Percentiles rank a stretch among this genome's conserved stretches.
phyloP scores from a whole-genome alignment of 1,139 yeast genomes.

The Suhomyces kunorum region DNA sequence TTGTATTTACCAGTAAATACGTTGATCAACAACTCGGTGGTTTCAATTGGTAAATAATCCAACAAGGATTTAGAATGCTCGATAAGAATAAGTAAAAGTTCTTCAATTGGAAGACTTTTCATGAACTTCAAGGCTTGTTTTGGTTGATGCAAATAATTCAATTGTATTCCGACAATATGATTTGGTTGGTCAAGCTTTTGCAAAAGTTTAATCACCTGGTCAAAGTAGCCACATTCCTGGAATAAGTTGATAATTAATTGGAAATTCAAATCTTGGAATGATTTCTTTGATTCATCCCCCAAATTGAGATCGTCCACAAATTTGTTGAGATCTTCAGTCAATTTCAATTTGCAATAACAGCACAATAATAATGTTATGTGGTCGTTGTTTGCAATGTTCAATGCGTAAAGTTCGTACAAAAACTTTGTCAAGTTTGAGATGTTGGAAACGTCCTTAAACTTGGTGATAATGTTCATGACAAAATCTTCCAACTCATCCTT shows the following conservation, averaged over 20 bases:
- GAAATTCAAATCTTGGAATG: slow-evolving; percentile 57
- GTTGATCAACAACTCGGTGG: slow-evolving; percentile 78
- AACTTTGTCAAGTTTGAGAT: slow-evolving; percentile 66
- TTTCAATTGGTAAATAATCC: slow-evolving; percentile 72
- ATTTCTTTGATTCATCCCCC: slow-evolving; percentile 15
- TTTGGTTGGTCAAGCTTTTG: slow-evolving; percentile 72
- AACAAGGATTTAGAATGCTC: slow-evolving; percentile 68
- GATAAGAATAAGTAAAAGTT: slow-evolving; percentile 67
- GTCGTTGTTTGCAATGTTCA: slow-evolving; percentile 61
- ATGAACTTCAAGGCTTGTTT: slow-evolving; percentile 65
- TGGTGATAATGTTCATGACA: slow-evolving; percentile 76
- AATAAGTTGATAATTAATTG: slow-evolving; percentile 71
- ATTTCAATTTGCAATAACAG: slow-evolving; percentile 78
- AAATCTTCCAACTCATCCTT: slow-evolving; percentile 45
- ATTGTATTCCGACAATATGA: slow-evolving; percentile 72
- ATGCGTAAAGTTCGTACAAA: slow-evolving; percentile 56
- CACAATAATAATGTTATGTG: slow-evolving; percentile 82
- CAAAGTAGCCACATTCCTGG: slow-evolving; percentile 71
- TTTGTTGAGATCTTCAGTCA: slow-evolving; percentile 54
- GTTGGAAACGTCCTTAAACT: slow-evolving; percentile 82
- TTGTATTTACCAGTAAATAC: slow-evolving; percentile 84
- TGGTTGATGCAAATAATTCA: slow-evolving; percentile 67
- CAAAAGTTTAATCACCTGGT: slow-evolving; percentile 72
- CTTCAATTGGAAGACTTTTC: slow-evolving; percentile 72
- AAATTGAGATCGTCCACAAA: slow-evolving; percentile 54